These are phyloP conservation scores for Cryptosporidium sp. DNA, from an alignment of 169 alveolate genomes.

Conservation along the genomic window DNA sequence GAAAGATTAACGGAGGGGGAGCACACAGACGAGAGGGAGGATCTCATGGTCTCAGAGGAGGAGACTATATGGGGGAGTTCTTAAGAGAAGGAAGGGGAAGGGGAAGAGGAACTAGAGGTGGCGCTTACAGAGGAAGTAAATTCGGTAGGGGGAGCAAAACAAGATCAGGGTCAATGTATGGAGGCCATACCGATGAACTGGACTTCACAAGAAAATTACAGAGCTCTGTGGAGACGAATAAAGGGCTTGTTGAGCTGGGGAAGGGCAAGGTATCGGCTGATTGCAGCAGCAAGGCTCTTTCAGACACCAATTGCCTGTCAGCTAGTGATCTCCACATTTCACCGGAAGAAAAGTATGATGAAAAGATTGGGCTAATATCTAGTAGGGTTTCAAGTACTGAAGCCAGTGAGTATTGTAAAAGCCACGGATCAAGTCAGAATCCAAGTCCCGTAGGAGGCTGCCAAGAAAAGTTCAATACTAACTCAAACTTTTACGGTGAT, in stretches of 20 bases:
- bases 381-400: constrained; percentile 3
- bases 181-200: not conserved
- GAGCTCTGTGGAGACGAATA: not conserved
- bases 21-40: not conserved
- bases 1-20: not conserved
- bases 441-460: constrained; percentile 21
- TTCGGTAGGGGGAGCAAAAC: not conserved
- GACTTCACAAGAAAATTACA: constrained; percentile 1
- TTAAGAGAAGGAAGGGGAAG: not conserved
- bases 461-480: not conserved
- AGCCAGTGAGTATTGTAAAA: constrained; percentile 22
- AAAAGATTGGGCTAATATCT: not conserved
- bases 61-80: not conserved
- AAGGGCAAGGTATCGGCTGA: not conserved
- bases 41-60: not conserved
- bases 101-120: not conserved
- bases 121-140: not conserved
- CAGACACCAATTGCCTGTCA: not conserved
- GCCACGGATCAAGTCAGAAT: constrained; percentile 18
- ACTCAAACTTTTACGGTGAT: not conserved
- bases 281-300: not conserved
- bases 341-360: not conserved
- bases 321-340: not conserved
- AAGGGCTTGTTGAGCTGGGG: not conserved
- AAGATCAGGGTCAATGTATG: not conserved